Base-by-base conservation (phyloP, 805 yeast genomes). In the Starmerella bombicola region DNA sequence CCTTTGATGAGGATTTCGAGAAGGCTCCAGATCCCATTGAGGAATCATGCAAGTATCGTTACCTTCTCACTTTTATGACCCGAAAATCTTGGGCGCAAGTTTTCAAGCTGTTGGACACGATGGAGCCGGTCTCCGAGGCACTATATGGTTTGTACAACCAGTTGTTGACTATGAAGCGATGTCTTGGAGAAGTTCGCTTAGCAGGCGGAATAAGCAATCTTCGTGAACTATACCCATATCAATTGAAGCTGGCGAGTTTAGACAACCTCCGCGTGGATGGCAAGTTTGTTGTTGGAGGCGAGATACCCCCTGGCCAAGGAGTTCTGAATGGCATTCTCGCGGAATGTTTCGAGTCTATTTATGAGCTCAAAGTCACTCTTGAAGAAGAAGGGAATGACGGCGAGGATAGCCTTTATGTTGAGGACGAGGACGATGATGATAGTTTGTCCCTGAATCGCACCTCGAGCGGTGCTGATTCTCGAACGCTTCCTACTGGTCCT, bases 231-330 rank as follows among this genome's bases (percentile, higher is more conserved):
- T 91, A 86, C 55, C 99, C 98, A 5, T 91, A 83, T 58, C 97
- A 91, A 62, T 74, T 91, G 76, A 91, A 91, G 62, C 68, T 91
- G 41, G 91, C 93, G 2, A 78, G 91, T 13, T 69, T 91, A 45
- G 98, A 91, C 59, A 81, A 85, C 55, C 57, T 80, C 55, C 74
- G 96, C 55, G 69, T 65, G 12, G 97, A 91, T 58, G 99, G 99
- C 6, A 88, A 83, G 64, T 91, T 91, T 55, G 75, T 80, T 55
- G 80, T 84, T 34, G 83, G 81, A 46, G 82, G 76, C 38, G 81
- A 83, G 48, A 80, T 91, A 32, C 99, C 99, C 2, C 97, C 91
- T 58, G 99, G 99, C 10, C 99, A 91, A 62, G 98, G 96, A 5
- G 76, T 93, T n/a, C 67, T 91, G 48, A 85, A 77, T 59, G 94